Base-by-base conservation (phyloP, 164 flowering plant genomes). In the Magnolia sinica region DNA sequence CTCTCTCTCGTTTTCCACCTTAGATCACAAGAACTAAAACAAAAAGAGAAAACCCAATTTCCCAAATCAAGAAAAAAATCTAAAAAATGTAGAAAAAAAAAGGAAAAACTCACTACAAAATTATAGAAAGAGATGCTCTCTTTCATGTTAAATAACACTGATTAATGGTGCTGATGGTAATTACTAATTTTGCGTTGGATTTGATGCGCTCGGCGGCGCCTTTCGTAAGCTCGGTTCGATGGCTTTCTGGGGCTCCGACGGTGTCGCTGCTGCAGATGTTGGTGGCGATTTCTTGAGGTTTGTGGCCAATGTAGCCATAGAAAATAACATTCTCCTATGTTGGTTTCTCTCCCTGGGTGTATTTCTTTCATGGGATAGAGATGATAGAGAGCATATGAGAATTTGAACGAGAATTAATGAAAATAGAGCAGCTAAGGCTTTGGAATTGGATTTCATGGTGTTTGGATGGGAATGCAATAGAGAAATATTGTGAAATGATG, bases 121-220 rank as follows among this genome's bases (percentile, higher is more conserved):
- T 7, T 70, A 23, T 16, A 70, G 77, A 76, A 68, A 55, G 68
- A 76, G 58, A 70, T 14, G 7, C 61, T 55, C 61, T 55, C 18
- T 55, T 16, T 3, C 19, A 16, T 55, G 61, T 16, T 55, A 55
- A 0, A 16, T 4, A 55, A 55, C 18, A 55, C 13, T 55, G 10
- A 9, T 52, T 9, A 29, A 51, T 24, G 23, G 6, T 19, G 9
- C 1, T 4, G 8, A 24, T 13, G 50, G 59, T 3, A 11, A 49
- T 45, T 31, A 81, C 81, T 81, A 82, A 82, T 90, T 90, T 72
- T 88, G 93, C 7, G 76, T 87, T 29, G 93, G 93, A 79, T 90
- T 90, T 0, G 88, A 79, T 1, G 31, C 70, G 63, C 93, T 90
- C 0, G 85, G 78, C 0, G 91, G 93, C 29, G 81, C 86, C 69